Percentiles rank a stretch among this genome's conserved stretches.
These are phyloP conservation scores for Venturia aucupariae DNA, from an alignment of 2,329 filamentous ascomycete genomes.

Conservation along the genomic window DNA sequence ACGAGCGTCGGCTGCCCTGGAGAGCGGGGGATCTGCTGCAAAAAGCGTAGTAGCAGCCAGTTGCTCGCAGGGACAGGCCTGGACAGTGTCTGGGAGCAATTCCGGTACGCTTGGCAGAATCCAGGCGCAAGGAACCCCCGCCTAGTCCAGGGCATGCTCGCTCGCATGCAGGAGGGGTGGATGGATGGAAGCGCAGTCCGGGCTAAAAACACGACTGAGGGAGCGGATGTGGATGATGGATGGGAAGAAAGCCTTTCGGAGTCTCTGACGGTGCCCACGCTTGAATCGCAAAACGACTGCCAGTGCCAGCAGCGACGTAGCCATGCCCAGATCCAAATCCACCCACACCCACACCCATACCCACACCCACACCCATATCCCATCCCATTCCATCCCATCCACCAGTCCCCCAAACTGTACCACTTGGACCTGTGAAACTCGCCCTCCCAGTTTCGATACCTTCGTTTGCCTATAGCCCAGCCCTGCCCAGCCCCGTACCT, in stretches of 20 bases:
- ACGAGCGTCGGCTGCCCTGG: too few relatives aligned
- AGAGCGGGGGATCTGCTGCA: slow-evolving; percentile 2
- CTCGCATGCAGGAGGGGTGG: not conserved
- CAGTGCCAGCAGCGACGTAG: not conserved
- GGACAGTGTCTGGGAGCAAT: not conserved
- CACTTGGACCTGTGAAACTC: not conserved
- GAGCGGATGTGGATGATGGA: too few relatives aligned
- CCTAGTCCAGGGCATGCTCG: too few relatives aligned
- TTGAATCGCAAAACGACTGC: not conserved
- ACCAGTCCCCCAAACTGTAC: not conserved
- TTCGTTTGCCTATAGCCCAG: not conserved
- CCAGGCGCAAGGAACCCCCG: not conserved
- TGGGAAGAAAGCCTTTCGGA: slow-evolving; percentile 4
- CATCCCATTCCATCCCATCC: not conserved
- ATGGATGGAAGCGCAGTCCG: not conserved
- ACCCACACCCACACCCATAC: not conserved
- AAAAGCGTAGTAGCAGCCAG: not conserved
- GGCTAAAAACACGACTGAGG: not conserved
- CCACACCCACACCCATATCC: not conserved
- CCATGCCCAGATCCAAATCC: not conserved
- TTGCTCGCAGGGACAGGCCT: not conserved
- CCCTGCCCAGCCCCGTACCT: too few relatives aligned
- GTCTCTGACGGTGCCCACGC: not conserved
- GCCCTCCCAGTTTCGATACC: not conserved
- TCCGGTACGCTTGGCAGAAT: not conserved